Evolutionary conservation across 2,329 filamentous ascomycete genomes (phyloP), one percentile per base, ranked within the genome.

Genomic region (Sphaerostilbella broomeana): DNA sequence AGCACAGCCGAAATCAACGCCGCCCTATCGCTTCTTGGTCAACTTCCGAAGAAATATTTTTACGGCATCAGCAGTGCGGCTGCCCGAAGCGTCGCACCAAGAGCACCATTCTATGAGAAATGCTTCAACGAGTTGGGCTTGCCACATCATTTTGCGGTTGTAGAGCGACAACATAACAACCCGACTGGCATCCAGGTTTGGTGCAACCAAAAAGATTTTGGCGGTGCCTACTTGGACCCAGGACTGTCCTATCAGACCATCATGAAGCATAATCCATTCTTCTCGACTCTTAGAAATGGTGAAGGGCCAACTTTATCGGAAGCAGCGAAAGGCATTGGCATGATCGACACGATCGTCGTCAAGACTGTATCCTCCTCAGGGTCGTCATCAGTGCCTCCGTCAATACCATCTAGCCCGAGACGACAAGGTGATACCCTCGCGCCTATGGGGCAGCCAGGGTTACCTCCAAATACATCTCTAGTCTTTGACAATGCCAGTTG

Each of bases 1-100:
- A 89, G 84, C 49, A 84, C 85, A 1, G 83, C 86, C 12, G 84
- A 92, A 62, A 92, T 92, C 60, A 92, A 94, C 54, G 75, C 77
- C 32, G 83, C 84, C 4, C 64, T 92, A 20, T 79, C 86, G 38
- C 79, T 84, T 42, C 80, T 94, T 59, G 86, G 86, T 3, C 84
- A 89, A 52, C 71, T 92, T 36, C 84, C 84, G 1, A 86, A 82
- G 60, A 84, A 81, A 51, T 81, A 80, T 51, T 80, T 92, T 34
- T 92, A 89, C 53, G 85, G 84, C 28, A 86, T 92, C 49, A 85
- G 80, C 45, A 84, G 77, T 40, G 75, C 81, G 29, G 70, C 77
- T 5, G 79, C 80, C n/a, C 66, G 72, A 30, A 68, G 67, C 15
- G 66, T 67, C 12, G 85, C 77, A 2, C 83, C 84, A 0, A 82